Evolutionary conservation across 805 yeast species (phyloP).

Genomic region (Brettanomyces sp.): DNA sequence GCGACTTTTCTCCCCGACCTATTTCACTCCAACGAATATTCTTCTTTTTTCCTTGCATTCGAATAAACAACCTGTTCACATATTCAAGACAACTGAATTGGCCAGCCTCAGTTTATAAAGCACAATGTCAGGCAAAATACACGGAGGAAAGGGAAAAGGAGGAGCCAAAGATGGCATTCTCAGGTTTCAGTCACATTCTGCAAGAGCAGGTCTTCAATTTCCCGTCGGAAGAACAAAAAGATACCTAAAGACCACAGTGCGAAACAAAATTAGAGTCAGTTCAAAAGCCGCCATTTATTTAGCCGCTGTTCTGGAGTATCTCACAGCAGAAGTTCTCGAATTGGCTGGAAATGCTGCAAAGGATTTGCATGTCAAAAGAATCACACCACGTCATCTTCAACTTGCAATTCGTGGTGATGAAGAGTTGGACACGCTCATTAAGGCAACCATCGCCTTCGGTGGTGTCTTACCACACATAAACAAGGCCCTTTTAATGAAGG

Average conservation of each 20-base stretch:
- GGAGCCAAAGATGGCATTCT: conserved; percentile 57
- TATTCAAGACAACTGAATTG: too few species aligned
- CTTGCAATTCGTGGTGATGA: conserved; percentile 97
- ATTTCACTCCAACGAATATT: not conserved
- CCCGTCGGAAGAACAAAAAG: conserved; percentile 99
- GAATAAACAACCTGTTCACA: too few species aligned
- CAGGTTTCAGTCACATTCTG: conserved; percentile 77
- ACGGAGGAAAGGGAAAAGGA: conserved; percentile 81
- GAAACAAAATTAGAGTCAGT: conserved; percentile 70
- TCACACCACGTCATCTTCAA: conserved; percentile 94
- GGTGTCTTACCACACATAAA: conserved; percentile 96
- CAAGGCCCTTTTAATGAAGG: conserved; percentile 70
- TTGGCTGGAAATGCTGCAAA: conserved; percentile 98
- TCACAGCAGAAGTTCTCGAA: conserved; percentile 95
- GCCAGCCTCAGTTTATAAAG: not conserved
- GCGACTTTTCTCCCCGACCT: not conserved
- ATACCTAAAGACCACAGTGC: conserved; percentile 85
- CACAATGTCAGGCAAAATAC: conserved; percentile 72
- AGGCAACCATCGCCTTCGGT: conserved; percentile 95
- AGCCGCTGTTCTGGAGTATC: conserved; percentile 91
- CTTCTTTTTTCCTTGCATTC: not conserved
- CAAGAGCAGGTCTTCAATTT: conserved; percentile 90
- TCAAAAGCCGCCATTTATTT: conserved; percentile 75
- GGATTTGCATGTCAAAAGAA: conserved; percentile 90
- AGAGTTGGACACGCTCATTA: conserved; percentile 86